These are phyloP conservation scores for Exophiala phaeomuriformis DNA, from an alignment of 2,329 filamentous ascomycete genomes.

Conservation along the genomic window DNA sequence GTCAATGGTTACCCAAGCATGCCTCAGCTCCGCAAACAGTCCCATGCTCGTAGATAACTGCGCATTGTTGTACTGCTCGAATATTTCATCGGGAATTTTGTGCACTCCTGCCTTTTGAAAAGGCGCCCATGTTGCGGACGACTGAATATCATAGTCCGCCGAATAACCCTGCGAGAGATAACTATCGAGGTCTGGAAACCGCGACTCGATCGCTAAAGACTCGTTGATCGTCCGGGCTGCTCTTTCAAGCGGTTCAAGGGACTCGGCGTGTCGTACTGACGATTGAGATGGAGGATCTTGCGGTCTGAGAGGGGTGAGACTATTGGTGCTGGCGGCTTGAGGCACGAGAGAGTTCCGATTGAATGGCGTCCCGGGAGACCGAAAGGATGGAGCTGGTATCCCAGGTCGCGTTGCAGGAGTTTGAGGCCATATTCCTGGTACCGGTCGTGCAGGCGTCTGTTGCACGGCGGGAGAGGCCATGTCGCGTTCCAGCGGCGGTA, in stretches of 20 bases:
- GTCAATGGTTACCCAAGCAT: slow-evolving; percentile 93
- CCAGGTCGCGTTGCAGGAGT: slow-evolving; percentile 35
- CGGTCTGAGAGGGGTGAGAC: slow-evolving; percentile 9
- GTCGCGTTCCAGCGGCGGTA: slow-evolving; percentile 8
- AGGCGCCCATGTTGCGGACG: slow-evolving; percentile 66
- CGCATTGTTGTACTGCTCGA: slow-evolving; percentile 83
- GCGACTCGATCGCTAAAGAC: slow-evolving; percentile 63
- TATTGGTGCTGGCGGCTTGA: slow-evolving; percentile 4
- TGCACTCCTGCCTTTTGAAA: slow-evolving; percentile 84
- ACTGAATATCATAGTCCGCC: slow-evolving; percentile 79
- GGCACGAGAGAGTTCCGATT: slow-evolving; percentile 20
- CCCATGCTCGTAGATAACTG: slow-evolving; percentile 91
- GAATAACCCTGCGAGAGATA: slow-evolving; percentile 89
- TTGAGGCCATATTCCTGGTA: slow-evolving; percentile 39
- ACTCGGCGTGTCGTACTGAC: slow-evolving; percentile 31
- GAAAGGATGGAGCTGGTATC: slow-evolving; percentile 35
- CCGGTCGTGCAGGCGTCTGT: slow-evolving; percentile 37
- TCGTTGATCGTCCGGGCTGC: slow-evolving; percentile 78
- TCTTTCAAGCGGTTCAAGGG: slow-evolving; percentile 64
- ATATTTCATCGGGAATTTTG: slow-evolving; percentile 82
- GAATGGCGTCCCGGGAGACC: slow-evolving; percentile 25
- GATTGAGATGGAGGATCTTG: slow-evolving; percentile 9
- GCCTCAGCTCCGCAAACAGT: slow-evolving; percentile 85
- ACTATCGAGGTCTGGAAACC: slow-evolving; percentile 80
- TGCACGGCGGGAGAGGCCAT: slow-evolving; percentile 34